A percentile compares a stretch with the other conserved stretches of the same genome.
phyloP scores from a whole-genome alignment of 305 asterid species.

The Fraxinus dipetala region DNA sequence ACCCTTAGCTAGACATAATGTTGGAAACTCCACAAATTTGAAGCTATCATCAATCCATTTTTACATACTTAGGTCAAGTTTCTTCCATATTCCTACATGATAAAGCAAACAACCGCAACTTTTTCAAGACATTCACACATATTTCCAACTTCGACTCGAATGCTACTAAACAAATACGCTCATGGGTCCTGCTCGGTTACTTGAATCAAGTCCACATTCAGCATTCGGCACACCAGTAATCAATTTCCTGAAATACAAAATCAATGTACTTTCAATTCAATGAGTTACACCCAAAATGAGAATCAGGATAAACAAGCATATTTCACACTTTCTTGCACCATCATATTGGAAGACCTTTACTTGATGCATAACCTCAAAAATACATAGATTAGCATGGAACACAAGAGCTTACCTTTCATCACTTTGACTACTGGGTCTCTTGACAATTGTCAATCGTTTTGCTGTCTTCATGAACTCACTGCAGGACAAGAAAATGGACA shows the following conservation, averaged over 20 bases:
- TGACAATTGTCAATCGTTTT: conserved; percentile 47
- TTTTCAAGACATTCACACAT: background rate
- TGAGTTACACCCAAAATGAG: conserved; percentile 4
- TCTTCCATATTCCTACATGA: background rate
- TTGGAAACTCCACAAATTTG: background rate
- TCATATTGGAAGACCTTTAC: background rate
- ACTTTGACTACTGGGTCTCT: conserved; percentile 33
- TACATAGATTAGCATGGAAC: background rate
- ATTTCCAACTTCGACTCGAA: background rate
- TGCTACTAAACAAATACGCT: conserved; percentile 59
- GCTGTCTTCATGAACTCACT: conserved; percentile 54
- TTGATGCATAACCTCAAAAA: background rate
- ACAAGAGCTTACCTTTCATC: conserved; percentile 35
- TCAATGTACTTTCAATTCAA: conserved; percentile 18
- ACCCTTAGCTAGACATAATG: background rate
- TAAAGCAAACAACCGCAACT: background rate
- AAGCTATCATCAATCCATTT: background rate
- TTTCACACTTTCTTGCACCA: background rate
- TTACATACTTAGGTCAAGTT: background rate
- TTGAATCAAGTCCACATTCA: conserved; percentile 73
- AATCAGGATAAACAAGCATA: background rate
- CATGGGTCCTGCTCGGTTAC: conserved; percentile 67
- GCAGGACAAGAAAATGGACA: conserved; percentile 21
- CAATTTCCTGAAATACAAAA: conserved; percentile 55
- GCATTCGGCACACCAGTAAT: conserved; percentile 66